Evolutionary conservation across 257 asterid genomes (phyloP).

Genomic region (Linderniella brevidens): DNA sequence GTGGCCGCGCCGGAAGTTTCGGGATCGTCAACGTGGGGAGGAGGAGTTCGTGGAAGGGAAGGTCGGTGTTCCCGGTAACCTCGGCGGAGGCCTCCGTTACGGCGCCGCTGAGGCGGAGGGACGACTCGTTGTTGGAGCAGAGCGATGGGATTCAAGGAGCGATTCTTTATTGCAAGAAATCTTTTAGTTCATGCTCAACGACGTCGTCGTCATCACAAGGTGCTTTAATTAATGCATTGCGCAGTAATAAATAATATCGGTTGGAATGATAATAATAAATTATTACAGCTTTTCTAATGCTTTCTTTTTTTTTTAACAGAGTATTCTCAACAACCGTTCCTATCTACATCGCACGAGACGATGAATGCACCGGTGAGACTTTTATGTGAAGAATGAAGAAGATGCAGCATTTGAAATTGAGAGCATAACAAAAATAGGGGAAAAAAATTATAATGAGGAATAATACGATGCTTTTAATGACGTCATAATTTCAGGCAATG

Average conservation of each 20-base stretch:
- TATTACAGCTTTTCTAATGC: background rate
- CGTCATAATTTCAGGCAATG: too few species aligned
- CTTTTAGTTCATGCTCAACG: constrained; percentile 9
- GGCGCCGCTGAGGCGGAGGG: constrained; percentile 40
- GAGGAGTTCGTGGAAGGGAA: constrained; percentile 41
- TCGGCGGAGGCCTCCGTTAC: constrained; percentile 25
- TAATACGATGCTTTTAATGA: too few species aligned
- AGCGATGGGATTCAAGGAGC: constrained; percentile 54
- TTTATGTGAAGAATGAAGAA: constrained; percentile 29
- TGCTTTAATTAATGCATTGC: too few species aligned
- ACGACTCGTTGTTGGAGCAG: constrained; percentile 50
- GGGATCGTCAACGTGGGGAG: constrained; percentile 14
- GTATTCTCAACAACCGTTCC: constrained; percentile 10
- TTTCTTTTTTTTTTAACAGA: too few species aligned
- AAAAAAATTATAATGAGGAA: too few species aligned
- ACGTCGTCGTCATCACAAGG: constrained; percentile 18
- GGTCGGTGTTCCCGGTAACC: too few species aligned
- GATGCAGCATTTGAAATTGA: constrained; percentile 32
- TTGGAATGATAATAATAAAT: background rate
- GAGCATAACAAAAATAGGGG: too few species aligned
- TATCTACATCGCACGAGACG: too few species aligned
- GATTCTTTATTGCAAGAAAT: constrained; percentile 40
- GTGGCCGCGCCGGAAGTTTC: constrained; percentile 34
- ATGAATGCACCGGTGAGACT: constrained; percentile 14
- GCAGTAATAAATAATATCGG: too few species aligned